A percentile compares a stretch with the other conserved stretches of the same genome.
Conservation (phyloP, 2,329 filamentous ascomycete genomes). For the Nannizzia gypsea region DNA sequence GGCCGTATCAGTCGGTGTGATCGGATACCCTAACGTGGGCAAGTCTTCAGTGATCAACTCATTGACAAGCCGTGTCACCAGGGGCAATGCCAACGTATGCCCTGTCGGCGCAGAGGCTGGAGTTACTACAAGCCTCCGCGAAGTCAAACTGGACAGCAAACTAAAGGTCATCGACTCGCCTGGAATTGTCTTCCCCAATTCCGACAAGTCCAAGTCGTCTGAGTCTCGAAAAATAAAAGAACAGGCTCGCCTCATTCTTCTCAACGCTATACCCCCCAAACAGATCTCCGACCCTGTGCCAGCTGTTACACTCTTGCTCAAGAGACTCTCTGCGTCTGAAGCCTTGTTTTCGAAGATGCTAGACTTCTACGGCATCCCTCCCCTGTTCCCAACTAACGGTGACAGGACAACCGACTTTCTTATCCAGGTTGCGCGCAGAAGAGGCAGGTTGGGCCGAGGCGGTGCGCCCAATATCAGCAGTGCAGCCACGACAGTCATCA, state of each 20-base stretch:
- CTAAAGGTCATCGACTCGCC: conserved; percentile 88
- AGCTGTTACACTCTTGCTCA: conserved; percentile 72
- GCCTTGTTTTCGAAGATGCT: conserved; percentile 69
- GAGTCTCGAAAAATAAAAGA: conserved; percentile 55
- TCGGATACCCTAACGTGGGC: conserved; percentile 91
- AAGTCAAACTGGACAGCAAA: conserved; percentile 91
- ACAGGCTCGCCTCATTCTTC: conserved; percentile 66
- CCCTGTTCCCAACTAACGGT: conserved; percentile 57
- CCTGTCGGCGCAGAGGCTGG: conserved; percentile 85
- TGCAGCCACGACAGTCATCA: conserved; percentile 85
- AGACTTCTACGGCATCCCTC: conserved; percentile 70
- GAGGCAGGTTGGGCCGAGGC: conserved; percentile 75
- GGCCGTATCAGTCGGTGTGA: conserved; percentile 80
- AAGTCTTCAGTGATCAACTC: conserved; percentile 97
- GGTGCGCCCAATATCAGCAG: conserved; percentile 80
- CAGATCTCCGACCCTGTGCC: conserved; percentile 88
- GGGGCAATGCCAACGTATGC: conserved; percentile 55
- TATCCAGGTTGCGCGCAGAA: conserved; percentile 86
- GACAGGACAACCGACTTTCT: conserved; percentile 84
- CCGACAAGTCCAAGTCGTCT: conserved; percentile 44
- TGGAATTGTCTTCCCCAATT: conserved; percentile 80
- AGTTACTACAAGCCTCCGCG: conserved; percentile 75
- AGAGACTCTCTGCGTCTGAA: conserved; percentile 60
- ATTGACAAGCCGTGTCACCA: conserved; percentile 62
- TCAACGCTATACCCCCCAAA: conserved; percentile 86